phyloP scores from a whole-genome alignment of 2,329 filamentous ascomycete genomes.

The Pseudogymnoascus sp. region DNA sequence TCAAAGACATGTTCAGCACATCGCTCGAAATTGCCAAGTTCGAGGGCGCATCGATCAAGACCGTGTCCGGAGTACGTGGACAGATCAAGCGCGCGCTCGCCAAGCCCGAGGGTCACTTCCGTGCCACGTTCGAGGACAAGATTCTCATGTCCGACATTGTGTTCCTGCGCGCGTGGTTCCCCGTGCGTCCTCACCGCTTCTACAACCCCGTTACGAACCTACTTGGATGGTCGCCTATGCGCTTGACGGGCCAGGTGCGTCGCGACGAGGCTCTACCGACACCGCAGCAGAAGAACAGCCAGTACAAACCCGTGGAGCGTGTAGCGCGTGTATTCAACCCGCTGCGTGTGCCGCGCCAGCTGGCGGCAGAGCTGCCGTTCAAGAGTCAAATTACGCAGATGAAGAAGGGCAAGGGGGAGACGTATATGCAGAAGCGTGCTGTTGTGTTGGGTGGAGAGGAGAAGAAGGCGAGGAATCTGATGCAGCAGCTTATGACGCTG shows the following conservation, averaged over 20 bases:
- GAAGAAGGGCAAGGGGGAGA: constrained; percentile 70
- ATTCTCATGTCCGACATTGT: constrained; percentile 94
- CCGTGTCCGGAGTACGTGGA: constrained; percentile 88
- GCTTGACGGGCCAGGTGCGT: constrained; percentile 85
- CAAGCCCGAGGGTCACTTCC: constrained; percentile 91
- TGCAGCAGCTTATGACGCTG: constrained; percentile 88
- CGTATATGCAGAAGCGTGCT: constrained; percentile 92
- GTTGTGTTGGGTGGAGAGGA: constrained; percentile 83
- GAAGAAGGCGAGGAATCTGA: constrained; percentile 76
- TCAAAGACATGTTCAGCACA: constrained; percentile 96
- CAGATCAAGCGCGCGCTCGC: constrained; percentile 94
- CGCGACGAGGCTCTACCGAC: constrained; percentile 67
- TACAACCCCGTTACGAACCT: constrained; percentile 96
- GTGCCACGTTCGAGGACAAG: constrained; percentile 98
- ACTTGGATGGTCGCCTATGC: constrained; percentile 86
- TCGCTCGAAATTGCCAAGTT: constrained; percentile 96
- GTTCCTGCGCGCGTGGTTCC: constrained; percentile 94
- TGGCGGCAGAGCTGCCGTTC: constrained; percentile 82
- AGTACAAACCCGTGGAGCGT: constrained; percentile 67
- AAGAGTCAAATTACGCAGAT: constrained; percentile 82
- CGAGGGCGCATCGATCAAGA: constrained; percentile 90
- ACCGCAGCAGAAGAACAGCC: constrained; percentile 74
- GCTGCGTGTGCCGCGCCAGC: constrained; percentile 62
- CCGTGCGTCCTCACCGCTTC: constrained; percentile 89
- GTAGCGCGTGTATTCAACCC: constrained; percentile 69